A percentile compares a stretch with the other conserved stretches of the same genome.
Conservation (phyloP, 1,139 yeast species). For the Kluyveromyces sp. region DNA sequence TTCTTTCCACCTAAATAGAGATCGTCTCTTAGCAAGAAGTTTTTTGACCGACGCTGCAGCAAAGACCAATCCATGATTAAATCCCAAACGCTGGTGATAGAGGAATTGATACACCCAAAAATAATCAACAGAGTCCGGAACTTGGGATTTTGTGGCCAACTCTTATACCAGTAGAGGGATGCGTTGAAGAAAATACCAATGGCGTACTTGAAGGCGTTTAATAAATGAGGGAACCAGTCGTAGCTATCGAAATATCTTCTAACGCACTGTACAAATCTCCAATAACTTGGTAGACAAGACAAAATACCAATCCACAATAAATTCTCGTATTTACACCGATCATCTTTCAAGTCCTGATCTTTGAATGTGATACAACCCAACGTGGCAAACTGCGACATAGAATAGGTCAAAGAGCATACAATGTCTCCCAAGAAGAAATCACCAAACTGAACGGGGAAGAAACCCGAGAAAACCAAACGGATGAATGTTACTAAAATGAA, state of each 20-base stretch:
- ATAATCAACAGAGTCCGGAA: slow-evolving; percentile 58
- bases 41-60: slow-evolving; percentile 55
- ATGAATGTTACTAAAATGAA: slow-evolving; percentile 73
- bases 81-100: slow-evolving; percentile 77
- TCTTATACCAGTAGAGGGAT: slow-evolving; percentile 70
- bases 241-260: slow-evolving; percentile 91
- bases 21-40: slow-evolving; percentile 62
- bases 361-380: slow-evolving; percentile 72
- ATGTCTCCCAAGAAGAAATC: slow-evolving; percentile 93
- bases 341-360: slow-evolving; percentile 29
- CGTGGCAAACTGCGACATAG: slow-evolving; percentile 77
- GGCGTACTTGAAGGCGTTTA: slow-evolving; percentile 77
- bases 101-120: slow-evolving; percentile 68
- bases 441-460: slow-evolving; percentile 89
- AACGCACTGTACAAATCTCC: slow-evolving; percentile 86
- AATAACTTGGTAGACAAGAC: slow-evolving; percentile 75
- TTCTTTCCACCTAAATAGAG: slow-evolving; percentile 37
- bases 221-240: slow-evolving; percentile 93
- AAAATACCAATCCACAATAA: slow-evolving; percentile 79
- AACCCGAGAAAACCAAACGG: slow-evolving; percentile 72
- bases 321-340: slow-evolving; percentile 68
- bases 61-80: slow-evolving; percentile 93
- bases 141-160: slow-evolving; percentile 33
- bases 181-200: slow-evolving; percentile 63
- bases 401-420: slow-evolving; percentile 77